Conservation (phyloP, 768 basidiomycete species). For the Boletus reticulatus region DNA sequence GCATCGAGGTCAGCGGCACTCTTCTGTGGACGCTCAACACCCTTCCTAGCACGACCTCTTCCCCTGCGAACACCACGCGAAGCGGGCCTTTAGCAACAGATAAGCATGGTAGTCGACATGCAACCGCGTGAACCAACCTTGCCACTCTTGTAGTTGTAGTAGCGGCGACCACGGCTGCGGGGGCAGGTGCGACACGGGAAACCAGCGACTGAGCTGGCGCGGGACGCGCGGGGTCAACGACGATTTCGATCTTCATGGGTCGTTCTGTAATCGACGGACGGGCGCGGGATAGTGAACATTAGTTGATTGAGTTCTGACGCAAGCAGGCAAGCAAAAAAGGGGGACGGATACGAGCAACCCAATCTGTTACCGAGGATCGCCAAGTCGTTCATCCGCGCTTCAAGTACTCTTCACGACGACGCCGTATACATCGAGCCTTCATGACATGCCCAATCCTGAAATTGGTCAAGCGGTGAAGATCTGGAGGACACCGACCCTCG, state of each 20-base stretch:
- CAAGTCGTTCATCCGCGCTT: conserved; percentile 25
- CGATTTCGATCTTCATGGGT: conserved; percentile 98
- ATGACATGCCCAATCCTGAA: conserved; percentile 31
- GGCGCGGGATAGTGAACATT: conserved; percentile 33
- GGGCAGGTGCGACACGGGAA: conserved; percentile 80
- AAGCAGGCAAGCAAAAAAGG: conserved; percentile 41
- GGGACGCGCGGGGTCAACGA: conserved; percentile 81
- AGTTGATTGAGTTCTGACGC: conserved; percentile 35
- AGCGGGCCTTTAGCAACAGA: conserved; percentile 24
- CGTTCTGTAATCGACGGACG: conserved; percentile 64
- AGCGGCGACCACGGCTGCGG: conserved; percentile 30
- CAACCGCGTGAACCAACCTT: conserved; percentile 32
- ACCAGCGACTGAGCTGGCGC: conserved; percentile 62
- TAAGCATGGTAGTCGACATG: background rate
- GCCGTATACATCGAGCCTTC: conserved; percentile 22
- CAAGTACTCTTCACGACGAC: conserved; percentile 21
- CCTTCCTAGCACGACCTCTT: conserved; percentile 44
- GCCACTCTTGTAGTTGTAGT: conserved; percentile 25
- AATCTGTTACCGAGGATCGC: conserved; percentile 23
- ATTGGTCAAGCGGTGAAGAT: conserved; percentile 35
- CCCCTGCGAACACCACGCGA: conserved; percentile 47
- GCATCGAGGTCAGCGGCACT: conserved; percentile 90
- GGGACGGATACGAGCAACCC: conserved; percentile 40
- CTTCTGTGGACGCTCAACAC: conserved; percentile 64
- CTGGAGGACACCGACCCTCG: conserved; percentile 26